Conservation (phyloP, 805 yeast genomes). For the Blastobotrys chiropterorum region DNA sequence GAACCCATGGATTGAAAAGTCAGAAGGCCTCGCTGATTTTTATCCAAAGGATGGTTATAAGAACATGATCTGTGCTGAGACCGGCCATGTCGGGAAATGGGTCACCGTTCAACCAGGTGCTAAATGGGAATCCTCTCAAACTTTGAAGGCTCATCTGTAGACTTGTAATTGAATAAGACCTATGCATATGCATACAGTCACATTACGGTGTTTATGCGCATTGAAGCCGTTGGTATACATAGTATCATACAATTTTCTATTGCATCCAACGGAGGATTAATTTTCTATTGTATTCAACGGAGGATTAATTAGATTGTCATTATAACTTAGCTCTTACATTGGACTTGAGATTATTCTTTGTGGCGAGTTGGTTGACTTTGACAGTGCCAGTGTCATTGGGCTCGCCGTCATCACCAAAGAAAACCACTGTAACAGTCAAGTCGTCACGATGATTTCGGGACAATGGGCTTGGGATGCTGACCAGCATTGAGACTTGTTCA, state of each 20-base stretch:
- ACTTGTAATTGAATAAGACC: not conserved
- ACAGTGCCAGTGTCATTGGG: conserved; percentile 24
- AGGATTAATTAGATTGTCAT: not conserved
- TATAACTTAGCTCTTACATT: not conserved
- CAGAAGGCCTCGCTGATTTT: conserved; percentile 82
- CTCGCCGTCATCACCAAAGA: conserved; percentile 54
- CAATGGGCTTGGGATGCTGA: conserved; percentile 85
- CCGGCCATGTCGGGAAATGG: conserved; percentile 78
- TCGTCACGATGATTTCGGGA: conserved; percentile 93
- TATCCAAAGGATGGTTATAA: conserved; percentile 77
- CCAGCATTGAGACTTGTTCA: conserved; percentile 82
- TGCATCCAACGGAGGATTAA: too few relatives aligned
- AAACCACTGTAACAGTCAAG: conserved; percentile 90
- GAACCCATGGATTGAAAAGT: conserved; percentile 93
- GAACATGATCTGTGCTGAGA: conserved; percentile 90
- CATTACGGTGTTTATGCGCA: too few relatives aligned
- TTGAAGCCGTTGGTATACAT: too few relatives aligned
- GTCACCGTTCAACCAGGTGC: conserved; percentile 60
- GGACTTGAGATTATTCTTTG: conserved; percentile 10
- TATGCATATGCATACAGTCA: too few relatives aligned
- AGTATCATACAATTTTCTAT: too few relatives aligned
- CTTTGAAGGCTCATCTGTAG: conserved; percentile 26
- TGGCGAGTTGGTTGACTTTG: conserved; percentile 27
- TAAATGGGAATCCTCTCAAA: conserved; percentile 70
- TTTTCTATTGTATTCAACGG: too few relatives aligned